Evolutionary conservation across 495 filamentous ascomycete genomes (phyloP).

Genomic region (Hypomontagnella monticulosa): DNA sequence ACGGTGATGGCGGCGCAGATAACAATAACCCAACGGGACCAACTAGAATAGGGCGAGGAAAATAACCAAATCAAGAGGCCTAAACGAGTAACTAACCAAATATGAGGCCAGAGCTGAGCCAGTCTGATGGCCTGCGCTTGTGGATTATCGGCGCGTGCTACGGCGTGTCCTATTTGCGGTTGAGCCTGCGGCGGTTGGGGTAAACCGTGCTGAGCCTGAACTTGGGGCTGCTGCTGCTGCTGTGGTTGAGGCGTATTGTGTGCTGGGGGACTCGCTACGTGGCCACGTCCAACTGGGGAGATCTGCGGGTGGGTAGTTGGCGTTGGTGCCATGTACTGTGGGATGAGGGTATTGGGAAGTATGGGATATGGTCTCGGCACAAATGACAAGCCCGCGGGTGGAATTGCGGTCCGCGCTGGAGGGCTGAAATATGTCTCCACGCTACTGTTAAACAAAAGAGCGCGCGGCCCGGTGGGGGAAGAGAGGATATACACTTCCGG

Average conservation of each 20-base stretch:
- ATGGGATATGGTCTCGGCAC: conserved; percentile 16
- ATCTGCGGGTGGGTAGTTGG: conserved; percentile 25
- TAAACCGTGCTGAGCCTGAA: conserved; percentile 27
- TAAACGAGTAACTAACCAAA: conserved; percentile 84
- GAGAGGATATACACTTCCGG: conserved; percentile 69
- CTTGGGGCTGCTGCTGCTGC: conserved; percentile 54
- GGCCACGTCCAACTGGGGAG: conserved; percentile 9
- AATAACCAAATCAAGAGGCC: conserved; percentile 83
- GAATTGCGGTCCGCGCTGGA: conserved; percentile 23
- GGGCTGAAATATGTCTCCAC: conserved; percentile 58
- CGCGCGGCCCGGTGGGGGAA: conserved; percentile 68
- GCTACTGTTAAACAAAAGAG: conserved; percentile 60
- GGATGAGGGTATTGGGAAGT: conserved; percentile 9
- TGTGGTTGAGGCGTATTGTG: conserved; percentile 55
- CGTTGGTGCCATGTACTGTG: conserved; percentile 12
- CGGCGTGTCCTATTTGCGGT: conserved; percentile 34
- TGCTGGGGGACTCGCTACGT: conserved; percentile 3
- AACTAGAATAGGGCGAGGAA: conserved; percentile 72
- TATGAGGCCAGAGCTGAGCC: conserved; percentile 63
- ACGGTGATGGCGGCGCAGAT: conserved; percentile 65
- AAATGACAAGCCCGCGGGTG: conserved; percentile 19
- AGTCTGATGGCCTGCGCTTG: conserved; percentile 56
- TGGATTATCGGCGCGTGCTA: conserved; percentile 51
- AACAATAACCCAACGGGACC: conserved; percentile 73
- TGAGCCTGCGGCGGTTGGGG: conserved; percentile 37